Percentiles rank a stretch among this genome's conserved stretches.
These are phyloP conservation scores for Pseudogymnoascus sp. DNA, from an alignment of 2,329 filamentous ascomycete genomes.

Conservation along the genomic window DNA sequence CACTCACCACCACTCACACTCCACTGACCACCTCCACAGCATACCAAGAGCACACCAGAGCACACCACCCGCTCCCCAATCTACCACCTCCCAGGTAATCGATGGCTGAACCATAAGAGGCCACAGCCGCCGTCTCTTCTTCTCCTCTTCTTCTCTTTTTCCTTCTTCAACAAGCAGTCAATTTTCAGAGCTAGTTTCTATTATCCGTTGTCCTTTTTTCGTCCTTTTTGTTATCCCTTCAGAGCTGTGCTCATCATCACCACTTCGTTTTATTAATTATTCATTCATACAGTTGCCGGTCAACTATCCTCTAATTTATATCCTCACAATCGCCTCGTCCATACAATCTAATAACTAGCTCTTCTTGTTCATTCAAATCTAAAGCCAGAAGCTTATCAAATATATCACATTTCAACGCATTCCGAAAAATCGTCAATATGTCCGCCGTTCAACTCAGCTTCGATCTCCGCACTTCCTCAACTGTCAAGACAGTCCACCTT, in stretches of 20 bases:
- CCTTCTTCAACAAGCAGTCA: conserved; percentile 59
- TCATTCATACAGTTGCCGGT: conserved; percentile 40
- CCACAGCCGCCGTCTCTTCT: conserved; percentile 19
- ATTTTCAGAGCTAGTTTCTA: conserved; percentile 43
- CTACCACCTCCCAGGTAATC: conserved; percentile 6
- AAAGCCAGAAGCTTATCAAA: conserved; percentile 29
- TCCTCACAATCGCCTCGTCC: conserved; percentile 40
- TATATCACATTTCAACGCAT: conserved; percentile 25
- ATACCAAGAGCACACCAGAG: neutral
- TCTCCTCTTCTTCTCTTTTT: conserved; percentile 22
- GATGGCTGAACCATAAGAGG: conserved; percentile 25
- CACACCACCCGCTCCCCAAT: neutral
- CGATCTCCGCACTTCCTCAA: conserved; percentile 88
- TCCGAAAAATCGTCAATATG: conserved; percentile 48
- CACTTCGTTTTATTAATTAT: conserved; percentile 28
- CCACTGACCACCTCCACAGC: neutral
- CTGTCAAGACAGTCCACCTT: conserved; percentile 95
- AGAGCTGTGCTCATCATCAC: conserved; percentile 50
- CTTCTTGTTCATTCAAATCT: conserved; percentile 34
- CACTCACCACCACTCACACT: neutral
- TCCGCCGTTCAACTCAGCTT: conserved; percentile 91
- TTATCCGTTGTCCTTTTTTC: conserved; percentile 42
- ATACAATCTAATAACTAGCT: conserved; percentile 25
- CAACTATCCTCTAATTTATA: conserved; percentile 47
- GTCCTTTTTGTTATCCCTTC: conserved; percentile 35